Evolutionary conservation across 2,329 filamentous ascomycete species (phyloP), one percentile per base, ranked within the genome.

Genomic region (Rhytidhysteron rufulum): DNA sequence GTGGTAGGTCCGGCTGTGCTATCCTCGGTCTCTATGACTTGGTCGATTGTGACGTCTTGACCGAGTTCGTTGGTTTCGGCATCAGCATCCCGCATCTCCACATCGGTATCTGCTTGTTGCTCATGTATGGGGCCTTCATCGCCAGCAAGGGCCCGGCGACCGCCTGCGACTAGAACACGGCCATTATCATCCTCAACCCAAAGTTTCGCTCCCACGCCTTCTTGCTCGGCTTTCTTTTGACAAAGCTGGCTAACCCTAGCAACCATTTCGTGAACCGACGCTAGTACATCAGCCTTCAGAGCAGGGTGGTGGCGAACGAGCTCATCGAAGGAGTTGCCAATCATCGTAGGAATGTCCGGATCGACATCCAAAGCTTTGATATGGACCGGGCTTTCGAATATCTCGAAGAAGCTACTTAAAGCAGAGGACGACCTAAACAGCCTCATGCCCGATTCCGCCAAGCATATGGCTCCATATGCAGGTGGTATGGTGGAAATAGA

Each of bases 371-470:
- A 82, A 48, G 84, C 85, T 53, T 86, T 87, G 42, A 98, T 82
- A 65, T 99, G 94, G 13, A 82, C 78, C 2, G 89, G 83, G 50
- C 88, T 97, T 65, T 96, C 88, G 50, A 98, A 98, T n/a, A 97
- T 88, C 60, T 96, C 88, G 49, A 98, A 85, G 61, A 90, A 97
- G 51, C 82, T 86, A 41, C 90, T 83, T 32, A 98, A 75, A 2
- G 88, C 90, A 42, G 81, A 77, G 0, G 90, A 96, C 0, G 82
- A 78, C 42, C 88, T 82, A 54, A 98, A 94, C 59, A 96, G 77
- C 54, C 86, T 85, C 74, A 96, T 85, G 7, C 93, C 93, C 20
- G 80, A 75, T 47, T 87, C 85, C 53, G 96, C 96, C 41, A 99
- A 70, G 51, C 88, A 98, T 39, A 99, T 95, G 4, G 93, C 90